Evolutionary conservation across 495 filamentous ascomycete genomes (phyloP), one percentile per base, ranked within the genome.

Genomic region (Penicillium pancosmium): DNA sequence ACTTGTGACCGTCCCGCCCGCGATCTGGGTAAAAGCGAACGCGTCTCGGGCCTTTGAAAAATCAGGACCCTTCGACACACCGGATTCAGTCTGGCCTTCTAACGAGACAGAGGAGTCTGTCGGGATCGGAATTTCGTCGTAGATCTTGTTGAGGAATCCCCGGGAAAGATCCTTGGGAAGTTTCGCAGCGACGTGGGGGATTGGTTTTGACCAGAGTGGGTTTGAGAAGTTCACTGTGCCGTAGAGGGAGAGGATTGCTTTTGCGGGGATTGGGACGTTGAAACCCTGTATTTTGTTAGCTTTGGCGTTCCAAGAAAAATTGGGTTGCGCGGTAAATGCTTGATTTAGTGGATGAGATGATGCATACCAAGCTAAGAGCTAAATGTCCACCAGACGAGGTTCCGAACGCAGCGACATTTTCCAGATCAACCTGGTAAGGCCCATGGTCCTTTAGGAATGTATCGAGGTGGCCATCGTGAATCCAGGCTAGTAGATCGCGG

Each of bases 101-200:
- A 76, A 59, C 0, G 73, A 74, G 25, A 74, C 65, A 4, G 64
- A 66, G 41, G 68, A 69, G 6, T 65, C 62, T 4, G 69, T 71
- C 0, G 70, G 69, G n/a, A 72, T 27, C 3, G 70, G 68, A 3
- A 53, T 13, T 19, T 74, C 66, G 1, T 65, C 50, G 55, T 76
- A 76, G 18, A 73, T 35, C 19, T 64, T 21, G 10, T 65, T 47
- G 1, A 76, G 52, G 41, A 73, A 70, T 1, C 49, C 43, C 12
- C 31, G 36, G 1, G 62, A 40, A 0, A 64, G 35, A 1, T 64
- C 50, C 1, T 61, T 44, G 0, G 67, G 73, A 0, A 74, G 58
- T 35, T 56, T 72, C 23, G 74, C 66, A 7, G 71, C 71, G 67
- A 92, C 87, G 47, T 80, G 79, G 1, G 91, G 90, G 18, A 96